Evolutionary conservation across 176 grass and related monocot genomes (phyloP).

Genomic region (Lolium rigidum): DNA sequence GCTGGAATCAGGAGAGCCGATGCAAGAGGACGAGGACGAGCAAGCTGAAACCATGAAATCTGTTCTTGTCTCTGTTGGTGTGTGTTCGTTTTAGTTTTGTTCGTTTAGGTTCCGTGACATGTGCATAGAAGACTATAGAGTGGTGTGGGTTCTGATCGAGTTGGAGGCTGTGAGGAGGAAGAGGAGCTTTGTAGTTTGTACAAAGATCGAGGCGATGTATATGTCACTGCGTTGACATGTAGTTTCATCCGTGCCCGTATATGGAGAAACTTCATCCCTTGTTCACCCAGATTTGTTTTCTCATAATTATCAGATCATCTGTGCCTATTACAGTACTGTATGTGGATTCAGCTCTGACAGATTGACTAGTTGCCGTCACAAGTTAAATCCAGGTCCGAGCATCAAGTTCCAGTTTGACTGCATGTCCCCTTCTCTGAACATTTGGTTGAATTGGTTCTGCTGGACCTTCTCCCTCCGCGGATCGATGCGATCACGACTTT

Average conservation of each 20-base stretch:
- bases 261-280: constrained; percentile 67
- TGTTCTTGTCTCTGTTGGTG: background rate
- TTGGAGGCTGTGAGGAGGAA: background rate
- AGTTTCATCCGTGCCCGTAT: constrained; percentile 53
- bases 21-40: constrained; percentile 43
- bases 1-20: constrained; percentile 42
- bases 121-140: constrained; percentile 34
- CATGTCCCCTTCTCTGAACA: background rate
- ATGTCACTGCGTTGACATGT: constrained; percentile 58
- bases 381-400: background rate
- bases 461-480: background rate
- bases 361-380: background rate
- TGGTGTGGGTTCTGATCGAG: constrained; percentile 22
- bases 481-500: background rate
- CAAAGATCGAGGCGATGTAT: constrained; percentile 62
- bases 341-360: background rate
- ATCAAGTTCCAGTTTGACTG: constrained; percentile 7
- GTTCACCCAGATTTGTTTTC: constrained; percentile 43
- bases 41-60: constrained; percentile 20
- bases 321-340: background rate
- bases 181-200: constrained; percentile 38
- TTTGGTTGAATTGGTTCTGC: too few species aligned
- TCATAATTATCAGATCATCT: background rate
- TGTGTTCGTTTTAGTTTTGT: background rate
- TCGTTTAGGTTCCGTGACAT: constrained; percentile 18